phyloP scores from a whole-genome alignment of 441 rosid genomes.

The Arabidopsis hybrid region DNA sequence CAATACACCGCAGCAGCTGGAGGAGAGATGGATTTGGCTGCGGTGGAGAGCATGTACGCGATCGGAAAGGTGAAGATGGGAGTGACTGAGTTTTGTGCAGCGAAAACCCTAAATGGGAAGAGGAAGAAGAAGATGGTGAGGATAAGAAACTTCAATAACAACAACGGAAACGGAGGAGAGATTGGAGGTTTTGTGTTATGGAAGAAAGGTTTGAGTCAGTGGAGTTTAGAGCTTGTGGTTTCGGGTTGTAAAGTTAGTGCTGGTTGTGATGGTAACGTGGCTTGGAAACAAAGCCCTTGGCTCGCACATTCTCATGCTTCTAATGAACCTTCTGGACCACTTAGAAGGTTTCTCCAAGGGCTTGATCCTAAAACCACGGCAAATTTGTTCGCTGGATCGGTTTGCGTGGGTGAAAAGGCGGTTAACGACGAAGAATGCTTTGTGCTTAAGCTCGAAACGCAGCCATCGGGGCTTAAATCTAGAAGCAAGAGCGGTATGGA shows the following conservation, averaged over 20 bases:
- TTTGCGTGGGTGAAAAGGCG: slow-evolving; percentile 46
- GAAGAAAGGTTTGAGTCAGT: slow-evolving; percentile 85
- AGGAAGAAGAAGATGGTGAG: slow-evolving; percentile 56
- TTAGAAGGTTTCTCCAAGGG: slow-evolving; percentile 89
- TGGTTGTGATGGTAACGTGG: slow-evolving; percentile 89
- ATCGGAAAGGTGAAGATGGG: slow-evolving; percentile 94
- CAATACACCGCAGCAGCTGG: slow-evolving; percentile 85
- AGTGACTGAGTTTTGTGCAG: slow-evolving; percentile 69
- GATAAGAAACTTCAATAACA: slow-evolving; percentile 44
- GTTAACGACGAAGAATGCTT: slow-evolving; percentile 46
- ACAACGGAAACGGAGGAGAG: slow-evolving; percentile 59
- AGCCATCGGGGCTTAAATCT: slow-evolving; percentile 38
- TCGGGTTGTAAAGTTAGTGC: slow-evolving; percentile 92
- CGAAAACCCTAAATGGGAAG: slow-evolving; percentile 52
- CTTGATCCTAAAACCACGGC: slow-evolving; percentile 88
- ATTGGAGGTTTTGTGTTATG: slow-evolving; percentile 92
- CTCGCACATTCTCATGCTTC: slow-evolving; percentile 81
- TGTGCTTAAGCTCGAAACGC: slow-evolving; percentile 44
- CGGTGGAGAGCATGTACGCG: slow-evolving; percentile 77
- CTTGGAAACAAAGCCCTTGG: slow-evolving; percentile 97
- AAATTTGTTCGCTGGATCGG: slow-evolving; percentile 58
- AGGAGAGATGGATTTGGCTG: slow-evolving; percentile 66
- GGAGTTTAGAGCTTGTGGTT: slow-evolving; percentile 92
- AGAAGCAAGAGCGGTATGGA: slow-evolving; percentile 44
- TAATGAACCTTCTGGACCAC: slow-evolving; percentile 86